Evolutionary conservation across 768 basidiomycete species (phyloP).

Genomic region (Mycena crocata): DNA sequence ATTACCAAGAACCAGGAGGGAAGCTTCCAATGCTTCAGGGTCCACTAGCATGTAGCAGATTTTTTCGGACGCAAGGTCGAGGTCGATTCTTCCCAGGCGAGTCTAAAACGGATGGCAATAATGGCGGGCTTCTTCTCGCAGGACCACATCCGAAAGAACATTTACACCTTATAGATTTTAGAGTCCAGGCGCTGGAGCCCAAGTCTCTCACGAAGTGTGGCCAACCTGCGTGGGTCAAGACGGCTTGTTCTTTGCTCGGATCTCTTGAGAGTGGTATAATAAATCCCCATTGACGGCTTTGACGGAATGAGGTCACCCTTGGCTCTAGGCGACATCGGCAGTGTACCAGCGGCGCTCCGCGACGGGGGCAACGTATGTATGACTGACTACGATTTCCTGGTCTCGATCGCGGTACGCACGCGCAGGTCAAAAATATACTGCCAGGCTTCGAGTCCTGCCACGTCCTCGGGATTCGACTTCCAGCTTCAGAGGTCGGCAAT

Average conservation of each 20-base stretch:
- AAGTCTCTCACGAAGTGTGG: not conserved
- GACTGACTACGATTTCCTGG: no score
- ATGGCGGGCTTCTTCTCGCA: no score
- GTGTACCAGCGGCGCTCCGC: conserved; percentile 16
- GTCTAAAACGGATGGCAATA: not conserved
- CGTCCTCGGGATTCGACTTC: not conserved
- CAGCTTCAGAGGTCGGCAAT: no score
- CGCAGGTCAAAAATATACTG: not conserved
- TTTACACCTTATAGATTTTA: no score
- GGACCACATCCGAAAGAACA: no score
- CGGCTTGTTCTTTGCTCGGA: not conserved
- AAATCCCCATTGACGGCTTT: conserved; percentile 2
- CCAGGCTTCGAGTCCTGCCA: not conserved
- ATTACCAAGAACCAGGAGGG: no score
- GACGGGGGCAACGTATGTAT: no score
- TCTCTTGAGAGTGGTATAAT: conserved; percentile 8
- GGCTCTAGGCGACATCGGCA: not conserved
- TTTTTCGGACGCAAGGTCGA: no score
- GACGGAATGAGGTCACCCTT: conserved; percentile 2
- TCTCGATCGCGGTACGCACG: not conserved
- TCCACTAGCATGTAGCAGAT: no score
- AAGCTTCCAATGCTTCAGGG: no score
- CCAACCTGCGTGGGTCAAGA: not conserved
- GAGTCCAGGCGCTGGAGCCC: not conserved
- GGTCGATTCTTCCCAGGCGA: not conserved